Evolutionary conservation across 345 rosid species (phyloP), one percentile per base, ranked within the genome.

Genomic region (Eucalyptus sp.): DNA sequence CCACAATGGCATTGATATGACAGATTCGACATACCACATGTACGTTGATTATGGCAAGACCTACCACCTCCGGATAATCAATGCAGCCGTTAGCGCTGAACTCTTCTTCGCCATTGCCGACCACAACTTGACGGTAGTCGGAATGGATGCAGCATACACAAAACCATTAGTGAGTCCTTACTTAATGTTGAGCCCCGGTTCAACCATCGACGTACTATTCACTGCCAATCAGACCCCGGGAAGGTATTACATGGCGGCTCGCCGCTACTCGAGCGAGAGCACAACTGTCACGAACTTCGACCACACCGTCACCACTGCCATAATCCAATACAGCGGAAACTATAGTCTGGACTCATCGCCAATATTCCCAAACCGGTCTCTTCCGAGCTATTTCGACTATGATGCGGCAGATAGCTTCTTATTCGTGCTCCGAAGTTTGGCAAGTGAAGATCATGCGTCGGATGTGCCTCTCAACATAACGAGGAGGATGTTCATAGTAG

Each of bases 301-400:
- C 48, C 91, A 92, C 37, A 6, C 89, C 37, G 91, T 91, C 54
- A 80, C 93, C 37, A 92, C 94, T 4, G 96, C 94, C 13, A 92
- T 94, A 41, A 71, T 95, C 13, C 80, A 90, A 50, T 93, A 93
- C 88, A 86, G 25, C 4, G 90, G 89, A 62, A 87, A 80, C 25
- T 89, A 88, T 44, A 68, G 64, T 31, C 49, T 52, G 14, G 46
- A 81, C 33, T 80, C 90, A 9, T 29, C 89, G n/a, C 89, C 90
- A 29, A 29, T 50, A 31, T 66, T 86, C 24, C 89, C 93, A 5
- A 8, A 48, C 12, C 5, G 48, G 11, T 37, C 60, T 81, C 91
- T 89, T 58, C 93, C 90, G 1, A 16, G 27, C 41, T 88, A 76
- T 5, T 52, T 49, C 12, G 92, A 91, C 71, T 33, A 86, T 5